phyloP scores from a whole-genome alignment of 2,329 filamentous ascomycete species.

The Colletotrichum destructivum region DNA sequence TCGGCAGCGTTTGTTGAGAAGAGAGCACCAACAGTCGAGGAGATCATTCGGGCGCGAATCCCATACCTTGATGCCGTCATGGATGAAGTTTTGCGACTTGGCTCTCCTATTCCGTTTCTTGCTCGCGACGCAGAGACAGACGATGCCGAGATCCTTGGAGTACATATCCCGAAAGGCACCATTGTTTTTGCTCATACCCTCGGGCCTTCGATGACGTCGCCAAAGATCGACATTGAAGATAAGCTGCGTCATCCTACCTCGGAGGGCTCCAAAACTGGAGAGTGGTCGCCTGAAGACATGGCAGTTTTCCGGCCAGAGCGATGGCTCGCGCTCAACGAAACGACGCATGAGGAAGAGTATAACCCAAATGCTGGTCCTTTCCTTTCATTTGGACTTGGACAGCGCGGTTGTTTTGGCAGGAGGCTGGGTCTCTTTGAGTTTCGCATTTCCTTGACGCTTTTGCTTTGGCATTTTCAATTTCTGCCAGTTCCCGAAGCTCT shows the following conservation, averaged over 20 bases:
- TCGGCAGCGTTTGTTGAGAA: conserved; percentile 37
- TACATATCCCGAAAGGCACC: conserved; percentile 47
- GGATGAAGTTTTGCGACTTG: conserved; percentile 48
- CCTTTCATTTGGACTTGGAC: neutral
- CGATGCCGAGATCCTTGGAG: conserved; percentile 48
- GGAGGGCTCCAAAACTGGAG: neutral
- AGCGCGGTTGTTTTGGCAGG: neutral
- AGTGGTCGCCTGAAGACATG: neutral
- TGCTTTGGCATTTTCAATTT: neutral
- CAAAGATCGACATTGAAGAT: neutral
- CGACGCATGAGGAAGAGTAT: neutral
- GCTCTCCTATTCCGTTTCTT: conserved; percentile 44
- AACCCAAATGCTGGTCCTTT: neutral
- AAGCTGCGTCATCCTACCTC: neutral
- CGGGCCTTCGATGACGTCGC: neutral
- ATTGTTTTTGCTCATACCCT: neutral
- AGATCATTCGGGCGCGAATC: conserved; percentile 42
- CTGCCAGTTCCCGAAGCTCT: neutral
- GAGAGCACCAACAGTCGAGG: conserved; percentile 43
- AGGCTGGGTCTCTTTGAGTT: neutral
- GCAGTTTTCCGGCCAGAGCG: neutral
- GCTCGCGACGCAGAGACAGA: conserved; percentile 43
- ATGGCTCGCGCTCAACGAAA: neutral
- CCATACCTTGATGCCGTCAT: conserved; percentile 49
- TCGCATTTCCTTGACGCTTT: neutral